Conservation (phyloP, 2,329 filamentous ascomycete genomes). For the Aureobasidium leucospermi region DNA sequence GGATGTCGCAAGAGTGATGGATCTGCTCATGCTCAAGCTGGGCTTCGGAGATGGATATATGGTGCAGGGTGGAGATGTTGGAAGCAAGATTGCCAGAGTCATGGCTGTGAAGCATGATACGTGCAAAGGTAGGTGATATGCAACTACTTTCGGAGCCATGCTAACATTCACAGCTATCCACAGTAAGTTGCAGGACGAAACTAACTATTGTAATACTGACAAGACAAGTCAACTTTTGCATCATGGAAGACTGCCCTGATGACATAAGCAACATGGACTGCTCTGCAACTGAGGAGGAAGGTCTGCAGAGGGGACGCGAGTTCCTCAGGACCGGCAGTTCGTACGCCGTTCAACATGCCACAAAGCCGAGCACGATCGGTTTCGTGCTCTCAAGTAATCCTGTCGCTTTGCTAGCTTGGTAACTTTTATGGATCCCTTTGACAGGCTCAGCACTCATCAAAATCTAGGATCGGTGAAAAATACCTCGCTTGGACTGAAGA, state of each 20-base stretch:
- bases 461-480: conserved; percentile 47
- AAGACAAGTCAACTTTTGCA: conserved; percentile 15
- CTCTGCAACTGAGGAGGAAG: conserved; percentile 33
- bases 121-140: conserved; percentile 39
- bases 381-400: conserved; percentile 48
- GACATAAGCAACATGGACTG: conserved; percentile 18
- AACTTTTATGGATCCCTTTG: not conserved
- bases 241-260: conserved; percentile 19
- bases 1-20: conserved; percentile 38
- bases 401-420: conserved; percentile 50
- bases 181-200: not conserved
- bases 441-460: not conserved
- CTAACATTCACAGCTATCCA: not conserved
- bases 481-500: conserved; percentile 47
- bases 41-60: conserved; percentile 48
- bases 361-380: conserved; percentile 49
- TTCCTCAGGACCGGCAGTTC: conserved; percentile 39
- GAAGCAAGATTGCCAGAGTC: conserved; percentile 37
- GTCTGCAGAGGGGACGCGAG: conserved; percentile 23
- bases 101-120: conserved; percentile 37
- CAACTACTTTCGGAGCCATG: not conserved
- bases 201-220: not conserved
- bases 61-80: conserved; percentile 52
- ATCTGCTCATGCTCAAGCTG: conserved; percentile 46
- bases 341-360: conserved; percentile 48